These are phyloP conservation scores for Dacryopinax primogenitus DNA, from an alignment of 768 basidiomycete genomes.

Conservation along the genomic window DNA sequence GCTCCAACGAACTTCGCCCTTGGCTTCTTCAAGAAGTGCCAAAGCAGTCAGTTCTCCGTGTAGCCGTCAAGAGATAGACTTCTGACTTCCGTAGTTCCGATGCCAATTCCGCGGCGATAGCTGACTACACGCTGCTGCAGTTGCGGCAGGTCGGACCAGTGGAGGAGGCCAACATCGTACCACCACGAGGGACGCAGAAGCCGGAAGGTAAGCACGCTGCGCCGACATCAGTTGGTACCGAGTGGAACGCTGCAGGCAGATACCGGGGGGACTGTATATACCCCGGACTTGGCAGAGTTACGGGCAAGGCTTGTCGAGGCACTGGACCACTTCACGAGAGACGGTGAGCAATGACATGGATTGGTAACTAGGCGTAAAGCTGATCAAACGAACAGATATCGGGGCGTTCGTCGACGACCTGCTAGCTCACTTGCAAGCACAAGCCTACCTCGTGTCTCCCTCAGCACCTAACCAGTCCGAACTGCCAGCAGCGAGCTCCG, in stretches of 20 bases:
- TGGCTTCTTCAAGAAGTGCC: background rate
- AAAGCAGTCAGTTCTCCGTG: background rate
- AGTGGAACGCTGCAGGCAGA: background rate
- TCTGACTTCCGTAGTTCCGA: background rate
- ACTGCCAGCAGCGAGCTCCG: background rate
- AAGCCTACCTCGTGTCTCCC: background rate
- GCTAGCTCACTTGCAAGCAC: background rate
- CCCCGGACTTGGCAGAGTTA: background rate
- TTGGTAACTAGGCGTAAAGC: too few relatives aligned
- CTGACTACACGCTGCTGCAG: constrained; percentile 1
- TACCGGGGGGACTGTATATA: background rate
- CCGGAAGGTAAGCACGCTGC: constrained; percentile 2
- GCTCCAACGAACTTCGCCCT: background rate
- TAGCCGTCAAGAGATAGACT: background rate
- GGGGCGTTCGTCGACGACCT: background rate
- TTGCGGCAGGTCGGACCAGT: background rate
- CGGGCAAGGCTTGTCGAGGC: background rate
- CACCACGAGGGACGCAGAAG: constrained; percentile 8
- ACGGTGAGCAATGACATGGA: constrained; percentile 5
- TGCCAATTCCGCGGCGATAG: constrained; percentile 5
- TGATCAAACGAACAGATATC: background rate
- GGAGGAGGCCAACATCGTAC: background rate
- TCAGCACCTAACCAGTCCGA: background rate
- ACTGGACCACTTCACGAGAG: background rate
- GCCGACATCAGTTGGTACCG: background rate